Evolutionary conservation across 257 asterid genomes (phyloP).

Genomic region (Coffea eugenioides): DNA sequence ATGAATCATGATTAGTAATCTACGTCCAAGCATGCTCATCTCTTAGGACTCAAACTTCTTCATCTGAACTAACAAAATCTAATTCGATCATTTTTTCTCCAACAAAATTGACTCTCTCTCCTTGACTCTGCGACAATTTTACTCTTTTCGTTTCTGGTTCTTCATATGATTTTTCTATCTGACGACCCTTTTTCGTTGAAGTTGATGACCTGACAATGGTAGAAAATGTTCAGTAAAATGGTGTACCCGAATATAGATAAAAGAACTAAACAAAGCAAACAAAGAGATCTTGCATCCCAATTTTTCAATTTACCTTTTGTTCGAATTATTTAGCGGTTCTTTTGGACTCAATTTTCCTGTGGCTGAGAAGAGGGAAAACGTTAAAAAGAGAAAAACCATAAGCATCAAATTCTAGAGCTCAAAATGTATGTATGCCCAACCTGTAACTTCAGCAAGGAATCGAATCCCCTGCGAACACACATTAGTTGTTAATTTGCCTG

Average conservation of each 20-base stretch:
- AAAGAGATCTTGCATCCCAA: neutral
- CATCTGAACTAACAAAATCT: slow-evolving; percentile 77
- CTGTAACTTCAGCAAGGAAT: slow-evolving; percentile 74
- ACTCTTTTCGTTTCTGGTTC: slow-evolving; percentile 53
- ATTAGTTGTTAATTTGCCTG: slow-evolving; percentile 80
- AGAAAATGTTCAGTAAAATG: slow-evolving; percentile 23
- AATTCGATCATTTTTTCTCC: slow-evolving; percentile 80
- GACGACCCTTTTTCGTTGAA: slow-evolving; percentile 22
- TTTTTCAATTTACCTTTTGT: slow-evolving; percentile 44
- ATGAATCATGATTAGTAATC: too few relatives aligned
- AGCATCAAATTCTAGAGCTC: slow-evolving; percentile 9
- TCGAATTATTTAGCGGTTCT: slow-evolving; percentile 34
- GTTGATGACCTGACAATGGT: slow-evolving; percentile 24
- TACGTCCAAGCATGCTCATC: neutral
- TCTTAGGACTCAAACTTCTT: slow-evolving; percentile 34
- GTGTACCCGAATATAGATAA: neutral
- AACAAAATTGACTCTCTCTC: slow-evolving; percentile 30
- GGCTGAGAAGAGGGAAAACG: neutral
- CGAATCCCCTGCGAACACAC: slow-evolving; percentile 83
- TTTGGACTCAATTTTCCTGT: slow-evolving; percentile 43
- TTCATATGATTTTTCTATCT: slow-evolving; percentile 36
- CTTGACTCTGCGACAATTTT: slow-evolving; percentile 38
- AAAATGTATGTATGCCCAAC: slow-evolving; percentile 27
- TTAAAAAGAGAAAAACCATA: neutral
- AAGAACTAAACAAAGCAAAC: neutral